Conservation (phyloP, 2,329 filamentous ascomycete genomes). For the Cryphonectria parasitica region DNA sequence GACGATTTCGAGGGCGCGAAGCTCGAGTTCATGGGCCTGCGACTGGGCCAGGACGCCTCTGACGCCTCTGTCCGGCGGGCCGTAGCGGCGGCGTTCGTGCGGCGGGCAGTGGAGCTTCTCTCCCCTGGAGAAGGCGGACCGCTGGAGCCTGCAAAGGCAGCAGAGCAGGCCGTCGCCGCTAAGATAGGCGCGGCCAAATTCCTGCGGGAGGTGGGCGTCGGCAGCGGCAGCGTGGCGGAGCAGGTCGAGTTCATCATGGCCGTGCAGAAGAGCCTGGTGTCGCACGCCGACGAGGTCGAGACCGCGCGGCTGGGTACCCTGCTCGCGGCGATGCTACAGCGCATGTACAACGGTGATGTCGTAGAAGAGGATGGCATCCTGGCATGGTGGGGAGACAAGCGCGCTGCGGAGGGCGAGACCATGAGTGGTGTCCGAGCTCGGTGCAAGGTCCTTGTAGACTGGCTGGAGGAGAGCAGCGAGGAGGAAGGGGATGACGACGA, state of each 20-base stretch:
- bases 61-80: conserved; percentile 87
- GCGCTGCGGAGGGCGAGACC: conserved; percentile 67
- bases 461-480: conserved; percentile 77
- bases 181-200: conserved; percentile 59
- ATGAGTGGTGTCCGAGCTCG: conserved; percentile 73
- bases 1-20: conserved; percentile 81
- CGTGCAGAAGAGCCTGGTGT: conserved; percentile 77
- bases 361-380: conserved; percentile 88
- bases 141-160: conserved; percentile 66
- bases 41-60: conserved; percentile 87
- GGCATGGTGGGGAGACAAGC: conserved; percentile 82
- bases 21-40: conserved; percentile 90
- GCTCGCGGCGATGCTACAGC: conserved; percentile 78
- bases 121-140: conserved; percentile 48
- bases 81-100: conserved; percentile 83
- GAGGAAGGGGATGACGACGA: conserved; percentile 71
- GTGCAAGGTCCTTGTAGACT: conserved; percentile 79
- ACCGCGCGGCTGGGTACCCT: conserved; percentile 59
- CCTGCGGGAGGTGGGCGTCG: conserved; percentile 62
- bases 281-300: conserved; percentile 55
- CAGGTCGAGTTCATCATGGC: conserved; percentile 85
- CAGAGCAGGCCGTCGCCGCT: conserved; percentile 62
- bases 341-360: conserved; percentile 82
- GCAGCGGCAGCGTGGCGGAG: conserved; percentile 69
- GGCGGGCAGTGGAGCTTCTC: conserved; percentile 73